Evolutionary conservation across 176 grass and related monocot species (phyloP), one percentile per base, ranked within the genome.

Genomic region (Dendrocalamus sinicus): DNA sequence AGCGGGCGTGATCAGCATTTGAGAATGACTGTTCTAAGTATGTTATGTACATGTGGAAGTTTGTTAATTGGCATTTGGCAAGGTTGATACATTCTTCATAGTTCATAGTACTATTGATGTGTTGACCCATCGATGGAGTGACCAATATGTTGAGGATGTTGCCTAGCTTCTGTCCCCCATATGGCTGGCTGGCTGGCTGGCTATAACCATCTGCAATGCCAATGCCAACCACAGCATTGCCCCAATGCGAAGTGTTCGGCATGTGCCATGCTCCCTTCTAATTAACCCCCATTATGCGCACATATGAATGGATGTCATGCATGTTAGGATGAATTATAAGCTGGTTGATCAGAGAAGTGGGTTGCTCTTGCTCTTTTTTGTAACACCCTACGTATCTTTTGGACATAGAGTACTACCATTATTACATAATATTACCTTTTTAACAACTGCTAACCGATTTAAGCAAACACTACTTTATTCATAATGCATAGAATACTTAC

Each of bases 181-280:
- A 68, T 59, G 58, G 47, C 55, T 62, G 51, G 51, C 67, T 62
- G 67, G 23, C 57, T 71, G 26, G 26, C 26, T 26, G 26, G 26
- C 26, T 26, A 65, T 26, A 61, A 52, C 81, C 48, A 75, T 86
- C 39, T 59, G 78, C 71, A 62, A 85, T 59, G 52, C 80, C 35
- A 57, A 44, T 54, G 80, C 30, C 80, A 83, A 39, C 68, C 59
- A 78, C 81, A 72, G 52, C 76, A 45, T 55, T 69, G 84, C 60
- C 77, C 77, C 88, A 75, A 13, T 28, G 52, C 46, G 7, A 80
- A 80, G 81, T 72, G 70, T 71, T 52, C 1, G 69, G 71, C 86
- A 88, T 85, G 89, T 91, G 89, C 37, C 71, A 43, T 91, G 85
- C 81, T 26, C 70, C 86, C 39, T 20, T 70, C 55, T 62, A 47